Percentiles rank a stretch among this genome's conserved stretches.
phyloP scores from a whole-genome alignment of 495 filamentous ascomycete genomes.

The Xylaria longipes region DNA sequence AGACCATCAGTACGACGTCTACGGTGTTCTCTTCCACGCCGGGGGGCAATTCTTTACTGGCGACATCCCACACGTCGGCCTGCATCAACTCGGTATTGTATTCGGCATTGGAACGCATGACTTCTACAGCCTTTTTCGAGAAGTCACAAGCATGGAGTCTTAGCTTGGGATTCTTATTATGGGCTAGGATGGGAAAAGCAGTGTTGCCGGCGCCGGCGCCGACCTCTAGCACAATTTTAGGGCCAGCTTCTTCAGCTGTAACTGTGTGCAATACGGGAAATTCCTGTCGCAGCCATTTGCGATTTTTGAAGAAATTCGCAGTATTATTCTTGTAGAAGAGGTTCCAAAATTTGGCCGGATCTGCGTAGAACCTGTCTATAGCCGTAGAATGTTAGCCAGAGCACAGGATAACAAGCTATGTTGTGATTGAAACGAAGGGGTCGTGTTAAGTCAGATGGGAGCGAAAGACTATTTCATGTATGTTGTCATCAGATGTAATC shows the following conservation, averaged over 20 bases:
- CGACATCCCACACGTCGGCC: conserved; percentile 92
- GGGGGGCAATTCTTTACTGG: conserved; percentile 72
- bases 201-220: conserved; percentile 97
- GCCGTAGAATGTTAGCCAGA: conserved; percentile 41
- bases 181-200: conserved; percentile 82
- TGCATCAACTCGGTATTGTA: conserved; percentile 69
- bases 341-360: conserved; percentile 96
- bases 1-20: conserved; percentile 91
- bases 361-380: conserved; percentile 76
- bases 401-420: conserved; percentile 6
- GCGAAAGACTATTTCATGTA: conserved; percentile 63
- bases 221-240: conserved; percentile 77
- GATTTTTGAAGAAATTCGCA: conserved; percentile 96
- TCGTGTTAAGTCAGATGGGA: conserved; percentile 62
- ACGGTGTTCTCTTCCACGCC: conserved; percentile 76
- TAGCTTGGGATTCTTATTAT: conserved; percentile 80
- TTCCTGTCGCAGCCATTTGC: conserved; percentile 95
- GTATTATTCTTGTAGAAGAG: conserved; percentile 95
- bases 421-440: conserved; percentile 14
- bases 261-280: conserved; percentile 82
- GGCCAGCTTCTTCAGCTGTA: conserved; percentile 66
- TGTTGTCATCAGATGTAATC: conserved; percentile 61
- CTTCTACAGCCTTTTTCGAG: conserved; percentile 84
- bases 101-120: conserved; percentile 75
- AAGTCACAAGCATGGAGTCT: conserved; percentile 93